These are phyloP conservation scores for Nepenthes gracilis DNA, from an alignment of 148 eudicot species.

Conservation along the genomic window DNA sequence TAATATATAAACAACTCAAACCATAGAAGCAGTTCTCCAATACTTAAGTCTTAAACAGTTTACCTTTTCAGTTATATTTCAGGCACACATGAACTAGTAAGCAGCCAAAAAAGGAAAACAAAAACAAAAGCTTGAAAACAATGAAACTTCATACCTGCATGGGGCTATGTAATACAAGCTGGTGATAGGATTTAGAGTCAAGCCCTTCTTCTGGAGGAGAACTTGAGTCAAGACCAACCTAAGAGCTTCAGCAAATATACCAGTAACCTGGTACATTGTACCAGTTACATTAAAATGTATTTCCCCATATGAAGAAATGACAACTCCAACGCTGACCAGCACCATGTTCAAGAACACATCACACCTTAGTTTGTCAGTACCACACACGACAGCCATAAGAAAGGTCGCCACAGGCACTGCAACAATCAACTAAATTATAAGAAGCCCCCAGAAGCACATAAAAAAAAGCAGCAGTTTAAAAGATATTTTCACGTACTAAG, in stretches of 20 bases:
- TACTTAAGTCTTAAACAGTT: no score
- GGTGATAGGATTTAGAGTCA: conserved; percentile 72
- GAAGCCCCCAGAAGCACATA: conserved; percentile 1
- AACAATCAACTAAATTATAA: conserved; percentile 13
- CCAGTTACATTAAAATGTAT: conserved; percentile 73
- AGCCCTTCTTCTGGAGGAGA: conserved; percentile 71
- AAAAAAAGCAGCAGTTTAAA: conserved; percentile 2
- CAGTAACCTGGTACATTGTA: conserved; percentile 68
- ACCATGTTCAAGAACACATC: conserved; percentile 71
- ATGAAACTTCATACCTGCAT: conserved; percentile 43
- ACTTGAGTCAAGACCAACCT: conserved; percentile 77
- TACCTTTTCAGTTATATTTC: no score
- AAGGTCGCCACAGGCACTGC: conserved; percentile 96
- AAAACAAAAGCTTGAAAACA: neutral
- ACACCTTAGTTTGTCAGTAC: conserved; percentile 71
- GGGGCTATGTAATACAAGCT: conserved; percentile 90
- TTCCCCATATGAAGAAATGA: conserved; percentile 73
- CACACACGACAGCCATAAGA: conserved; percentile 69
- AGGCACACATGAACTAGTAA: no score
- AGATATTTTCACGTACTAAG: conserved; percentile 36
- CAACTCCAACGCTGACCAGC: conserved; percentile 78
- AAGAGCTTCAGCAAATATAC: conserved; percentile 75
- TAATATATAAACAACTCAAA: no score
- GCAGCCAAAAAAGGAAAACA: neutral
- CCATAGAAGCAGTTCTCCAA: no score